These are phyloP conservation scores for Phytophthora podocarpi DNA, from an alignment of 352 stramenopile genomes.

Conservation along the genomic window DNA sequence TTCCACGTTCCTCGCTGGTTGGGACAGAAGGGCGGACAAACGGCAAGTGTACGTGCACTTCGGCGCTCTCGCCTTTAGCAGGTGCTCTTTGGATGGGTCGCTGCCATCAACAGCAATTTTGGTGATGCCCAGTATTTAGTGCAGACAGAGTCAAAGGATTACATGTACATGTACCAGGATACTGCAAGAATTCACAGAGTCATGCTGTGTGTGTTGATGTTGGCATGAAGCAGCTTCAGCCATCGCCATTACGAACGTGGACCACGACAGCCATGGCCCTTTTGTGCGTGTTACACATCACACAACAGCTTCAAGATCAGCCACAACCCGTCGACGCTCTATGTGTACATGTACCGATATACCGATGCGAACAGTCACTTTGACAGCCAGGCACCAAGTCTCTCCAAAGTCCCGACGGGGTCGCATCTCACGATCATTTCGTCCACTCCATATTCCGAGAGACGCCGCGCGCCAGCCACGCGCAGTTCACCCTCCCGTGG, in stretches of 20 bases:
- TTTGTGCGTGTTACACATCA: conserved; percentile 12
- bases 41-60: conserved; percentile 12
- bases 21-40: neutral
- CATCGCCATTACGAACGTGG: conserved; percentile 5
- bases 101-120: neutral
- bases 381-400: too few species aligned
- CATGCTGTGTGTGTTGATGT: conserved; percentile 1
- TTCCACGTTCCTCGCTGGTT: too few species aligned
- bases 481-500: neutral
- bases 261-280: neutral
- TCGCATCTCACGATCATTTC: conserved; percentile 22
- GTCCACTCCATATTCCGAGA: conserved; percentile 17
- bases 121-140: conserved; percentile 18
- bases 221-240: neutral
- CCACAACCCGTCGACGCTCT: conserved; percentile 8
- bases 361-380: conserved; percentile 16
- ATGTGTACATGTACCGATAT: conserved; percentile 16
- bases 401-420: neutral
- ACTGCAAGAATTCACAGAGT: neutral
- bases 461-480: conserved; percentile 9
- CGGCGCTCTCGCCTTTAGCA: conserved; percentile 26
- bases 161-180: too few species aligned
- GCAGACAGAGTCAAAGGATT: conserved; percentile 16
- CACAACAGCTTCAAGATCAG: conserved; percentile 12
- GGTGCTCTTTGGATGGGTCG: conserved; percentile 13